Percentiles rank a stretch among this genome's conserved stretches.
These are phyloP conservation scores for Platanthera guangdongensis DNA, from an alignment of 106 monocot species.

Conservation along the genomic window DNA sequence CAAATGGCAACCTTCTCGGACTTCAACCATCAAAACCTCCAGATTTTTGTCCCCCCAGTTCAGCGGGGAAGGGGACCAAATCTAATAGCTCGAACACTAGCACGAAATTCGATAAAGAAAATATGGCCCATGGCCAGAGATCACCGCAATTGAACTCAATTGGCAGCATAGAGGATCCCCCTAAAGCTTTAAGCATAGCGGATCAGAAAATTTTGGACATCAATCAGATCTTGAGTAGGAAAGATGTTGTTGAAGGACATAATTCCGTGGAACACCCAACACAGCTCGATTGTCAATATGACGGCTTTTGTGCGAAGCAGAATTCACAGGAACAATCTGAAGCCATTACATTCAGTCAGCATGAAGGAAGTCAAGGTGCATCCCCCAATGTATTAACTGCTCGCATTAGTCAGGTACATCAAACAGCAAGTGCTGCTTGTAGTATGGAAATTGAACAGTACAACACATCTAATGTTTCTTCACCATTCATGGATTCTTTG, in stretches of 20 bases:
- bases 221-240: constrained; percentile 5
- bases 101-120: background rate
- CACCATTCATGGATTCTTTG: constrained; percentile 12
- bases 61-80: background rate
- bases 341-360: constrained; percentile 9
- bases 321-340: constrained; percentile 10
- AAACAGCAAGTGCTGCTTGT: background rate
- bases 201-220: background rate
- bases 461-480: constrained; percentile 8
- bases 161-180: background rate
- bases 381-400: constrained; percentile 2
- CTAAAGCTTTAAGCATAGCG: background rate
- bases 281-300: background rate
- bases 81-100: no score
- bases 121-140: constrained; percentile 1
- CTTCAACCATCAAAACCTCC: constrained; percentile 88
- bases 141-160: background rate
- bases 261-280: background rate
- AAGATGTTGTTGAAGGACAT: constrained; percentile 9
- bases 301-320: constrained; percentile 5
- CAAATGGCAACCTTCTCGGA: constrained; percentile 87
- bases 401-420: constrained; percentile 2
- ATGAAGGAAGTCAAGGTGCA: constrained; percentile 9
- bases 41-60: background rate
- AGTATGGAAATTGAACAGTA: constrained; percentile 13